Base-by-base conservation (phyloP, 257 asterid genomes). In the Solanum appendiculatum region DNA sequence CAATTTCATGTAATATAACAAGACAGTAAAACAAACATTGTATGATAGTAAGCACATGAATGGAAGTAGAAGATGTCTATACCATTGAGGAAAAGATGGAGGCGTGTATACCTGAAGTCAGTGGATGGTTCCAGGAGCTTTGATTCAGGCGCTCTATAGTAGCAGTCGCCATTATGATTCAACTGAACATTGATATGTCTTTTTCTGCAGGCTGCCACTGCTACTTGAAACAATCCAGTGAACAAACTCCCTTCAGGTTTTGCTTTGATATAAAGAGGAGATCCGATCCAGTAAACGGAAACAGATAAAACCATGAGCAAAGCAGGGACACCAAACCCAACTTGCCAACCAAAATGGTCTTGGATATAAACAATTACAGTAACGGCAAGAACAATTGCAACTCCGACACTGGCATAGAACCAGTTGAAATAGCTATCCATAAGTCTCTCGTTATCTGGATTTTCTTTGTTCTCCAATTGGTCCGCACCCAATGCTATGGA, bases 301-400 rank as follows among this genome's bases (percentile, higher is more conserved):
- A 72, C 85, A 81, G 88, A 88, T 36, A 88, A 40, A 72, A 60
- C 51, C 90, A 83, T 37, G 72, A 88, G 88, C 25, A 82, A 18
- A 40, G 54, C 85, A 21, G 89, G 90, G 37, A 88, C 29, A 11
- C 87, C 89, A 58, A 86, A 88, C 5, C 90, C 90, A 83, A 88
- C 37, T 82, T 34, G 27, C 89, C 90, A 88, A 33, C 87, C 90
- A 29, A 51, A 86, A 60, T 48, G 58, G 2, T 88, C 89, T 54
- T 88, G 90, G 66, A 86, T 82, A 80, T 88, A 88, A 86, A 86
- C 90, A 12, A 86, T 33, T 23, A 82, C 48, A 10, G 89, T 82
- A 34, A 80, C 7, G 5, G 87, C 89, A 83, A 88, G 39, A 11
- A 86, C 6, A 40, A 54, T 21, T 83, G 90, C 60, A 20, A 73